Conservation (phyloP, 2,329 filamentous ascomycete species). For the Neofusicoccum umdonicola region DNA sequence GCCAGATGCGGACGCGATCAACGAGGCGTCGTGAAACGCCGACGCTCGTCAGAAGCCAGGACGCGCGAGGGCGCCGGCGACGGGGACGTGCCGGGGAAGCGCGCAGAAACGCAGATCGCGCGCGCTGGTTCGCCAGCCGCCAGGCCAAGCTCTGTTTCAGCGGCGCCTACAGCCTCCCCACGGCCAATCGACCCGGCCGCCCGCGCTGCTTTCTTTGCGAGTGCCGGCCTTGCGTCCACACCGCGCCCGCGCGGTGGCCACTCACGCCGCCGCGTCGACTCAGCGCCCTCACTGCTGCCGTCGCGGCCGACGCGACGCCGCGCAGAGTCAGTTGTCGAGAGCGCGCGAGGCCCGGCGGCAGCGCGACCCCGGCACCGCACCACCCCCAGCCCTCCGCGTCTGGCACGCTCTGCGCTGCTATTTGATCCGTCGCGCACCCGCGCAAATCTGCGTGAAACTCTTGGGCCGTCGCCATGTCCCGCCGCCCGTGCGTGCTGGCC, state of each 20-base stretch:
- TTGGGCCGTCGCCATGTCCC: not conserved
- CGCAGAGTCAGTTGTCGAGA: not conserved
- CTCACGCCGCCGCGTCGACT: not conserved
- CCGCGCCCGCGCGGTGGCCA: not conserved
- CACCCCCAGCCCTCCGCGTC: not conserved
- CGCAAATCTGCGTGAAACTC: not conserved
- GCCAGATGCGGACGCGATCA: not conserved
- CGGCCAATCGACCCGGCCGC: not conserved
- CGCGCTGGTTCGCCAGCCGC: not conserved
- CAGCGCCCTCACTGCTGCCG: not conserved
- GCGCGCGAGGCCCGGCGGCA: not conserved
- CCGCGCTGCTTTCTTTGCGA: not conserved
- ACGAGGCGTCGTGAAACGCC: conserved; percentile 7
- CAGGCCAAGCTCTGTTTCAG: not conserved
- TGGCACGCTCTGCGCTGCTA: not conserved
- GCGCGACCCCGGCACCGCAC: not conserved
- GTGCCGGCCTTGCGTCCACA: not conserved
- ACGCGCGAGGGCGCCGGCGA: not conserved
- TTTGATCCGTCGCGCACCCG: not conserved
- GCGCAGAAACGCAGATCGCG: not conserved
- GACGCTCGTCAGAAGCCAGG: not conserved
- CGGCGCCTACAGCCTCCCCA: not conserved
- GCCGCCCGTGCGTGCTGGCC: not conserved
- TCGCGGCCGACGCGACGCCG: not conserved
- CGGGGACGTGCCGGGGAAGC: not conserved